phyloP scores from a whole-genome alignment of 228 moss, liverwort and hornwort genomes.

The Sphagnum magellanicum region DNA sequence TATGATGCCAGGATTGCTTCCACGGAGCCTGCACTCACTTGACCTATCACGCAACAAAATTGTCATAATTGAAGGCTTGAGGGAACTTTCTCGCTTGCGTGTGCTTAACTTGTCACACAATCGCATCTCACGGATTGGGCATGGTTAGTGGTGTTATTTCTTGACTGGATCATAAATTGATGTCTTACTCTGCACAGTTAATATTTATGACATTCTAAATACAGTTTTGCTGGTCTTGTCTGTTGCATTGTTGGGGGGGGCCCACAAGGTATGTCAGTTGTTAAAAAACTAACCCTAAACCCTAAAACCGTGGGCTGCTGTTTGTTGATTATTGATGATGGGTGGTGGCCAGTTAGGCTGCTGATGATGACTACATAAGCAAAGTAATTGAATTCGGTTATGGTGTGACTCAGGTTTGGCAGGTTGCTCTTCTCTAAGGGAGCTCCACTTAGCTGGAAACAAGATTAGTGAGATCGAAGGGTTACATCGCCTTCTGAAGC shows the following conservation, averaged over 20 bases:
- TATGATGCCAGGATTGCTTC: conserved; percentile 66
- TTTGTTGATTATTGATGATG: too few relatives aligned
- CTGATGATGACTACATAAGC: too few relatives aligned
- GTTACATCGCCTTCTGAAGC: conserved; percentile 71
- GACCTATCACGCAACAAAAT: conserved; percentile 91
- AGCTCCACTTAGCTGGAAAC: conserved; percentile 73
- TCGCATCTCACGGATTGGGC: conserved; percentile 79
- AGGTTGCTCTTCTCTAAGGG: conserved; percentile 71
- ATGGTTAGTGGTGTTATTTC: conserved; percentile 41
- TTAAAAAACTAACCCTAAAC: too few relatives aligned
- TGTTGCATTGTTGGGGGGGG: too few relatives aligned
- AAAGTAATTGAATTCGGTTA: too few relatives aligned
- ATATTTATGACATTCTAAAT: too few relatives aligned
- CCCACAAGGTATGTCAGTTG: too few relatives aligned
- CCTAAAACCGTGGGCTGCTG: too few relatives aligned
- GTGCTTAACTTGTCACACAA: conserved; percentile 78
- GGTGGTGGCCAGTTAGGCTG: too few relatives aligned
- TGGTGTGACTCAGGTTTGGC: conserved; percentile 47
- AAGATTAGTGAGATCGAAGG: conserved; percentile 95
- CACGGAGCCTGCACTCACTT: conserved; percentile 67
- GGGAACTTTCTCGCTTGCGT: conserved; percentile 73
- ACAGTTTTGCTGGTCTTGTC: too few relatives aligned
- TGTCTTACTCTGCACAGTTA: too few relatives aligned
- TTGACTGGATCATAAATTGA: too few relatives aligned
- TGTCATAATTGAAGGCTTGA: conserved; percentile 70